These are phyloP conservation scores for Fusarium mangiferae DNA, from an alignment of 2,329 filamentous ascomycete genomes.

Conservation along the genomic window DNA sequence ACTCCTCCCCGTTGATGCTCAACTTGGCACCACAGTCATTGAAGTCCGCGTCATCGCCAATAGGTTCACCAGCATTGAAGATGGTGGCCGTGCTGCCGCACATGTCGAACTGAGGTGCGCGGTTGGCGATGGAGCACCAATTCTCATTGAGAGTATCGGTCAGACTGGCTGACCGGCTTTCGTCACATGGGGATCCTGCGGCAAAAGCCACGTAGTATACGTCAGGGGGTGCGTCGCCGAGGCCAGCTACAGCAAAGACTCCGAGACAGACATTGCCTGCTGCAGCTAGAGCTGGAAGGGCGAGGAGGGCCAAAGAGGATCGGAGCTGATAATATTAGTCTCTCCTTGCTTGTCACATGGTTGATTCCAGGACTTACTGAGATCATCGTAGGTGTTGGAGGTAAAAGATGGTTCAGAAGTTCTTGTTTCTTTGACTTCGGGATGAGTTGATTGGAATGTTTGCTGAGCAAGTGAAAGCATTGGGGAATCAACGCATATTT, in stretches of 20 bases:
- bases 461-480: accelerated
- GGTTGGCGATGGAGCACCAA: background rate
- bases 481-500: background rate
- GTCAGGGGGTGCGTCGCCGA: background rate
- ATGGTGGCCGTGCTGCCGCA: background rate
- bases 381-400: accelerated
- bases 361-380: background rate
- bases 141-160: background rate
- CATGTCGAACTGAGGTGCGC: background rate
- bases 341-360: accelerated
- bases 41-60: background rate
- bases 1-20: background rate
- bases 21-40: background rate
- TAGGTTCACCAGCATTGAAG: background rate
- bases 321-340: background rate
- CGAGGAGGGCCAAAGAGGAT: accelerated
- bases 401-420: background rate
- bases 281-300: background rate
- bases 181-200: background rate
- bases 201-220: background rate
- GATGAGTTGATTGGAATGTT: accelerated
- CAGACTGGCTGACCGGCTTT: background rate
- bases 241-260: background rate
- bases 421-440: background rate
- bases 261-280: background rate